These are phyloP conservation scores for Scenedesmus sp. DNA, from an alignment of 163 green algal genomes.

Conservation along the genomic window DNA sequence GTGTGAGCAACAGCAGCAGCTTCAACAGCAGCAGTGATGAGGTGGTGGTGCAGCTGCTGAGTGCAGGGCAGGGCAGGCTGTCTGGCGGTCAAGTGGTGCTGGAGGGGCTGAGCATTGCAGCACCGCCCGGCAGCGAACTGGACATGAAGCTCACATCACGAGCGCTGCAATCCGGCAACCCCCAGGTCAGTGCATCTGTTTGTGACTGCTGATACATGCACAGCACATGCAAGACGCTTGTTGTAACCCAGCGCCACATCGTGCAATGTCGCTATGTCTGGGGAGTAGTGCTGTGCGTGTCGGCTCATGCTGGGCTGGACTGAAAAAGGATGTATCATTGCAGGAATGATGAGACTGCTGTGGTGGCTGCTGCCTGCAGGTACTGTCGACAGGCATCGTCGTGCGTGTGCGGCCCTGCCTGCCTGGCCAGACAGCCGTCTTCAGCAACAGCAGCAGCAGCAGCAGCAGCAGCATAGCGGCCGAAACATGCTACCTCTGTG, in stretches of 20 bases:
- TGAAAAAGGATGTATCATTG: too few relatives aligned
- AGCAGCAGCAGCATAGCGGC: background rate
- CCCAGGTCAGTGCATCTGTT: background rate
- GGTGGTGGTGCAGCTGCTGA: background rate
- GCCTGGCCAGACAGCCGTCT: slow-evolving; percentile 12
- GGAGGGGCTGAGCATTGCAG: background rate
- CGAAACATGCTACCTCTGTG: slow-evolving; percentile 15
- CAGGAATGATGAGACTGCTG: too few relatives aligned
- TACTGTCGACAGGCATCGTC: background rate
- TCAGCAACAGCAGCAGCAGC: too few relatives aligned
- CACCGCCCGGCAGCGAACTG: background rate
- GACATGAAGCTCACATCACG: background rate
- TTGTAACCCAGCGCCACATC: too few relatives aligned
- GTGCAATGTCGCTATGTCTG: too few relatives aligned
- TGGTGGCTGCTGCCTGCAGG: slow-evolving; percentile 3
- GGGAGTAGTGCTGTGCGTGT: too few relatives aligned
- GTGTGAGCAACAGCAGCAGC: background rate
- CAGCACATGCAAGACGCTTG: too few relatives aligned
- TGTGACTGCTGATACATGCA: too few relatives aligned
- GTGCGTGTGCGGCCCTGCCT: slow-evolving; percentile 37
- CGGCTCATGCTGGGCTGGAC: too few relatives aligned
- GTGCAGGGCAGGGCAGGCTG: background rate
- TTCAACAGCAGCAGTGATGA: background rate
- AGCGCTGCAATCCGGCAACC: background rate
- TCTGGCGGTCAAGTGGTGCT: background rate